These are phyloP conservation scores for Pseudopediastrum boryanum DNA, from an alignment of 139 green algal genomes.

Conservation along the genomic window DNA sequence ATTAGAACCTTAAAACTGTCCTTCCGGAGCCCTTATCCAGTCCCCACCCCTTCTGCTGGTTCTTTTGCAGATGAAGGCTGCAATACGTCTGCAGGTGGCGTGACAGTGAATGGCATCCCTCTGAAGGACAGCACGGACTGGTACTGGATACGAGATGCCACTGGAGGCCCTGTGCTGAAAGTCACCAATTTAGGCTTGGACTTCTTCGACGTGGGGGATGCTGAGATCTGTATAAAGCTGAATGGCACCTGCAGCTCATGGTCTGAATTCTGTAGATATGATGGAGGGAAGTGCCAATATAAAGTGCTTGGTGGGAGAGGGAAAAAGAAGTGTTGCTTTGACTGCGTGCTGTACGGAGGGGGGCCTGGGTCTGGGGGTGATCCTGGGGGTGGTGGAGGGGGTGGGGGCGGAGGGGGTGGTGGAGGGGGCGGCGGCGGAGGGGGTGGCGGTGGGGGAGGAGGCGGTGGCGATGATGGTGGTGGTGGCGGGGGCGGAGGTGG, in stretches of 20 bases:
- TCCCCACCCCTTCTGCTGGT: too few relatives aligned
- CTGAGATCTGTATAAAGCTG: slow-evolving; percentile 17
- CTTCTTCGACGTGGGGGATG: slow-evolving; percentile 32
- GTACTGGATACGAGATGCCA: background rate
- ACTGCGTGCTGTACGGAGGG: slow-evolving; percentile 33
- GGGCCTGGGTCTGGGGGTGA: slow-evolving; percentile 19
- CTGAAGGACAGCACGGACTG: too few relatives aligned
- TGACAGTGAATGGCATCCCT: slow-evolving; percentile 1
- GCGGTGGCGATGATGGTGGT: slow-evolving; percentile 2
- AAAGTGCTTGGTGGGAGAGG: slow-evolving; percentile 9
- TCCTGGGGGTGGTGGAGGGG: slow-evolving; percentile 1
- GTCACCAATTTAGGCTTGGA: slow-evolving; percentile 16
- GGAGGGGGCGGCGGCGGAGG: slow-evolving; percentile 6
- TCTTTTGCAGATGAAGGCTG: slow-evolving; percentile 24
- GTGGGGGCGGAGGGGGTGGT: slow-evolving; percentile 21
- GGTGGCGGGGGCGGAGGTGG: background rate
- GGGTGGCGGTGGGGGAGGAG: slow-evolving; percentile 28
- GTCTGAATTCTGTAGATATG: slow-evolving; percentile 16
- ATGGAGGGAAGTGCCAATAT: slow-evolving; percentile 8
- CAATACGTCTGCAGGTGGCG: background rate
- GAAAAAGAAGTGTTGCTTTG: slow-evolving; percentile 15
- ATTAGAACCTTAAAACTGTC: too few relatives aligned
- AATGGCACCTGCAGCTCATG: slow-evolving; percentile 7
- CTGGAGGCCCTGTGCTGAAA: background rate
- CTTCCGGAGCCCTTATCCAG: too few relatives aligned